A percentile compares a stretch with the other conserved stretches of the same genome.
These are phyloP conservation scores for Coleophoma eucalyptorum DNA, from an alignment of 2,329 filamentous ascomycete species.

Conservation along the genomic window DNA sequence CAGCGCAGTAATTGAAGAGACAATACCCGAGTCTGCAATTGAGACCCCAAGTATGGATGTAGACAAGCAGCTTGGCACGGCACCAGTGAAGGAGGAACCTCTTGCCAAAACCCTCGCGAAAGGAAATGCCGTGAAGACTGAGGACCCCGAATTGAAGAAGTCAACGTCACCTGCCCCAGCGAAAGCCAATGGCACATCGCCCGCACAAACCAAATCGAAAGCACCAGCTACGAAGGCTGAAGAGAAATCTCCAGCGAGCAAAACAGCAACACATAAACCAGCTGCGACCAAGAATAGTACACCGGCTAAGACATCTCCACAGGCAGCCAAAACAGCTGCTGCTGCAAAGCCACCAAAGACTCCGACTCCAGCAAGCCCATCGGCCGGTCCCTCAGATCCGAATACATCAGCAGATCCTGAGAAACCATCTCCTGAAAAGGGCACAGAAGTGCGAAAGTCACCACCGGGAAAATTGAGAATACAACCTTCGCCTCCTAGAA, in stretches of 20 bases:
- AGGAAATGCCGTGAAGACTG: constrained; percentile 2
- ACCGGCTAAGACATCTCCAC: constrained; percentile 23
- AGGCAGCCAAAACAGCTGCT: constrained; percentile 23
- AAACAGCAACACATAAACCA: constrained; percentile 11
- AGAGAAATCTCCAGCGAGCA: constrained; percentile 11
- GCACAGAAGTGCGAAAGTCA: too few relatives aligned
- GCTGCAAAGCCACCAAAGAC: constrained; percentile 29
- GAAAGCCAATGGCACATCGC: constrained; percentile 2
- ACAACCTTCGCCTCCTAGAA: constrained; percentile 22
- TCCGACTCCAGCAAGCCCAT: constrained; percentile 27
- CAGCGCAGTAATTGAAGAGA: constrained; percentile 18
- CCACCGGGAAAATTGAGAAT: constrained; percentile 20
- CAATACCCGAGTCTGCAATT: constrained; percentile 23
- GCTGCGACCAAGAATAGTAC: constrained; percentile 8
- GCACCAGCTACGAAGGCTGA: constrained; percentile 1
- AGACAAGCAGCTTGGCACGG: constrained; percentile 13
- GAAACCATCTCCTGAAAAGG: too few relatives aligned
- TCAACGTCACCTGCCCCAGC: not conserved
- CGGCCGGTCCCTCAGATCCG: constrained; percentile 17
- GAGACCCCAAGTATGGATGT: constrained; percentile 16
- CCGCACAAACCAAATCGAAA: constrained; percentile 7
- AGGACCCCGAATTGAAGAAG: constrained; percentile 13
- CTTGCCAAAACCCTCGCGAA: constrained; percentile 8
- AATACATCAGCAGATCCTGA: constrained; percentile 2
- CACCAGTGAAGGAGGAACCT: constrained; percentile 11